phyloP scores from a whole-genome alignment of 805 yeast species.

The Lipomyces yamanashiensis region DNA sequence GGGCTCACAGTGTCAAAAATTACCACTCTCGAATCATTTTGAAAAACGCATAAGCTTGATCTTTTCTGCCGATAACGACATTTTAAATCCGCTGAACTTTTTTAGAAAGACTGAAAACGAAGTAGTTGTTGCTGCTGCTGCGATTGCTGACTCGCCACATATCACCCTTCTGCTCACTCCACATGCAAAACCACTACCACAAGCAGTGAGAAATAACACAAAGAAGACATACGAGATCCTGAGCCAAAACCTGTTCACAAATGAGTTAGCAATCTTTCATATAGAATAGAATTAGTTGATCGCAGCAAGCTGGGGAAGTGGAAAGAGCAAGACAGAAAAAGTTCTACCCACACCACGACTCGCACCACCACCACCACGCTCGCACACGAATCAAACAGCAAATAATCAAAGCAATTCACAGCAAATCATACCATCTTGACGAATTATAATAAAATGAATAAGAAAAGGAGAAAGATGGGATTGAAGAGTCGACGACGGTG shows the following conservation, averaged over 20 bases:
- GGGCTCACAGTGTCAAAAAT: no score
- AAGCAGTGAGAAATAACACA: neutral
- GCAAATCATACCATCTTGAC: constrained; percentile 29
- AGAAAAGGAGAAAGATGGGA: constrained; percentile 7
- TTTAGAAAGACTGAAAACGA: no score
- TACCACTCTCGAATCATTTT: no score
- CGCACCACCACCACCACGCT: neutral
- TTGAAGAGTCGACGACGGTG: constrained; percentile 6
- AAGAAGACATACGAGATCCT: constrained; percentile 38
- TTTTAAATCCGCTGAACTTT: neutral
- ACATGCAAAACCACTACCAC: neutral
- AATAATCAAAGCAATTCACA: neutral
- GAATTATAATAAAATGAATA: neutral
- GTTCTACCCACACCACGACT: neutral
- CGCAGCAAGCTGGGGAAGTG: neutral
- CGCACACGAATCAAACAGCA: neutral
- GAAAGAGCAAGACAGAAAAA: neutral
- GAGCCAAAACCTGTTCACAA: constrained; percentile 39
- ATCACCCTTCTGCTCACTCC: neutral
- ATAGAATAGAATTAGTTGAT: neutral
- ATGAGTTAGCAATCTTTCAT: constrained; percentile 18
- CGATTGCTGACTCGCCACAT: neutral
- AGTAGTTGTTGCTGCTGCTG: no score
- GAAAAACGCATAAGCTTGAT: no score
- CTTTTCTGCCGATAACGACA: no score